Evolutionary conservation across 768 basidiomycete species (phyloP).

Genomic region (Lactarius sanguifluus): DNA sequence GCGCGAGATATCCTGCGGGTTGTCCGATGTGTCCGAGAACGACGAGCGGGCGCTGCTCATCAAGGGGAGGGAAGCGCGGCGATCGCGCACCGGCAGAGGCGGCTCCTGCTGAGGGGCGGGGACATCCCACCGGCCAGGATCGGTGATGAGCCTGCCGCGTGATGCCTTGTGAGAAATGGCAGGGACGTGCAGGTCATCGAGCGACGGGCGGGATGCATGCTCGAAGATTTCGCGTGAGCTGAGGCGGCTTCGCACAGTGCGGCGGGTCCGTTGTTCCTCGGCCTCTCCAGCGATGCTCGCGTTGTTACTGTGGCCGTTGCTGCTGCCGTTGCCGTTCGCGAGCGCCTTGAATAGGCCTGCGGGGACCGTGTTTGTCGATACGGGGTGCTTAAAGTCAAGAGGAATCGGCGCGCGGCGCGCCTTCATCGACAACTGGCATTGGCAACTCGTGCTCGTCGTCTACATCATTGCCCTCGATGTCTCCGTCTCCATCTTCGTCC

Average conservation of each 20-base stretch:
- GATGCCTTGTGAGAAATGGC: conserved; percentile 64
- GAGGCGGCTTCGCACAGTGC: conserved; percentile 72
- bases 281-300: conserved; percentile 16
- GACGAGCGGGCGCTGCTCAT: conserved; percentile 49
- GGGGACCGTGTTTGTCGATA: conserved; percentile 72
- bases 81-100: conserved; percentile 35
- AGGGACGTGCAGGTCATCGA: conserved; percentile 73
- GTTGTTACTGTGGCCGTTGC: conserved; percentile 30
- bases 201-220: conserved; percentile 63
- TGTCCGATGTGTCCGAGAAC: conserved; percentile 44
- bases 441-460: conserved; percentile 35
- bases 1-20: conserved; percentile 52
- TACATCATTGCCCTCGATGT: conserved; percentile 18
- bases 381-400: conserved; percentile 69
- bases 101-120: conserved; percentile 40
- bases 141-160: conserved; percentile 55
- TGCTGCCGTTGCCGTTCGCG: conserved; percentile 37
- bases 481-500: conserved; percentile 29
- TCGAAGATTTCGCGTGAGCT: conserved; percentile 74
- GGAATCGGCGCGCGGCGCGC: conserved; percentile 74
- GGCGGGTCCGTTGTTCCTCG: conserved; percentile 69
- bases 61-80: conserved; percentile 42
- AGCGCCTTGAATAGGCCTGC: conserved; percentile 85
- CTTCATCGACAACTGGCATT: conserved; percentile 38
- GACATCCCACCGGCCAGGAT: conserved; percentile 47